These are phyloP conservation scores for Linderniella brevidens DNA, from an alignment of 257 asterid species.

Conservation along the genomic window DNA sequence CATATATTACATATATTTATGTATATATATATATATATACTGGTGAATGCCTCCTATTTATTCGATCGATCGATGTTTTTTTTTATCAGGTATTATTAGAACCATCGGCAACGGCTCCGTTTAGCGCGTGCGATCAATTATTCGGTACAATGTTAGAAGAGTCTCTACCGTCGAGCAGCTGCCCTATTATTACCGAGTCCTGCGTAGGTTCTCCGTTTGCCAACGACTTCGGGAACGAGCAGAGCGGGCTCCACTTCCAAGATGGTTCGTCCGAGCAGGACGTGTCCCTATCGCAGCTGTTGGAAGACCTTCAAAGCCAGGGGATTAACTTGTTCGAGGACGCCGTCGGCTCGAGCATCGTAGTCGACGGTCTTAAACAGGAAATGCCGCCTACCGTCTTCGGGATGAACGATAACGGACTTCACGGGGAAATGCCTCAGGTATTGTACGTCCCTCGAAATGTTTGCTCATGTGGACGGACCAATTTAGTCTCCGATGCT, in stretches of 20 bases:
- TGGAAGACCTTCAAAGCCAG: conserved; percentile 34
- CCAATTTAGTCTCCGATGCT: no score
- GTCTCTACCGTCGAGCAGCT: conserved; percentile 9
- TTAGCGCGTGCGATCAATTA: conserved; percentile 16
- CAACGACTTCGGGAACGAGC: conserved; percentile 49
- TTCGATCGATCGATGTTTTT: no score
- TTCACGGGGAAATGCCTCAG: no score
- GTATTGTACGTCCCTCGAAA: no score
- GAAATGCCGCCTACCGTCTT: conserved; percentile 11
- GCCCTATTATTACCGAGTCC: conserved; percentile 21
- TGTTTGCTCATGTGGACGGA: no score
- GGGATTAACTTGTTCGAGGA: conserved; percentile 18
- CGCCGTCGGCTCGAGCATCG: conserved; percentile 12
- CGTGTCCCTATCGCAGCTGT: conserved; percentile 41
- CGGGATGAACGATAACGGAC: not conserved
- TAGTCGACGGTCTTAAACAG: conserved; percentile 8
- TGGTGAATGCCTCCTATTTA: no score
- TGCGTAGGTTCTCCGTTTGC: conserved; percentile 45
- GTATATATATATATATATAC: no score
- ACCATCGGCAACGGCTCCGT: no score
- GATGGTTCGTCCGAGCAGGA: conserved; percentile 66
- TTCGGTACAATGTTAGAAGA: conserved; percentile 14
- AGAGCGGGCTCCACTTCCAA: conserved; percentile 34
- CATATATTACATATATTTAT: no score
- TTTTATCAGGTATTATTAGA: no score